Percentiles rank a stretch among this genome's conserved stretches.
These are phyloP conservation scores for Paramecium biaurelia DNA, from an alignment of 73 alveolate genomes.

Conservation along the genomic window DNA sequence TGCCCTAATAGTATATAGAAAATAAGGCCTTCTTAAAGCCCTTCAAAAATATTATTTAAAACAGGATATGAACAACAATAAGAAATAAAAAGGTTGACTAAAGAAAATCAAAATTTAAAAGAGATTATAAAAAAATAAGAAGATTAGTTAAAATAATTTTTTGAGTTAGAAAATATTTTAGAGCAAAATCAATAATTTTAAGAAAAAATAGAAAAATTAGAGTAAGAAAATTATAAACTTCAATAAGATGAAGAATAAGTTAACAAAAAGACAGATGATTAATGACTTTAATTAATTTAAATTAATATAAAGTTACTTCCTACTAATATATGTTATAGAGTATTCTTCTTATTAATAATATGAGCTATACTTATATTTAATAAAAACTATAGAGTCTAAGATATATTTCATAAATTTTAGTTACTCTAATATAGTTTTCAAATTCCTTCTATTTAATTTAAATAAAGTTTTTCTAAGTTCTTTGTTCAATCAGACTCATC, in stretches of 20 bases:
- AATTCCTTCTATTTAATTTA: too few species aligned
- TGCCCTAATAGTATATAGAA: background rate
- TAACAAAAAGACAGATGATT: background rate
- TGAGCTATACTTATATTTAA: too few species aligned
- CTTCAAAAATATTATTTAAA: background rate
- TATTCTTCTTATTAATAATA: too few species aligned
- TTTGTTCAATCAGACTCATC: too few species aligned
- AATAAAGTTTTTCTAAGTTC: too few species aligned
- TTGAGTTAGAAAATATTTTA: background rate
- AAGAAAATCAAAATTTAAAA: background rate
- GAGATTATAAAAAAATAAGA: background rate
- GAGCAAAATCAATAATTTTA: background rate
- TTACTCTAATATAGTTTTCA: too few species aligned
- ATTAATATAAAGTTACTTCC: background rate
- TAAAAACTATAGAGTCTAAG: too few species aligned
- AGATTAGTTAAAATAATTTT: background rate
- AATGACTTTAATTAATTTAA: background rate
- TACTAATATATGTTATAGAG: background rate
- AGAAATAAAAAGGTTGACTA: background rate
- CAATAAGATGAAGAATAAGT: background rate
- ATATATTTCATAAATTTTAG: too few species aligned
- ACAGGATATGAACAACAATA: background rate
- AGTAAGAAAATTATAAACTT: background rate
- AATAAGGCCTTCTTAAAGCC: background rate
- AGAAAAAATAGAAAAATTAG: background rate